phyloP scores from a whole-genome alignment of 192 early-diverging fungal genomes.

The Powellomyces hirtus region DNA sequence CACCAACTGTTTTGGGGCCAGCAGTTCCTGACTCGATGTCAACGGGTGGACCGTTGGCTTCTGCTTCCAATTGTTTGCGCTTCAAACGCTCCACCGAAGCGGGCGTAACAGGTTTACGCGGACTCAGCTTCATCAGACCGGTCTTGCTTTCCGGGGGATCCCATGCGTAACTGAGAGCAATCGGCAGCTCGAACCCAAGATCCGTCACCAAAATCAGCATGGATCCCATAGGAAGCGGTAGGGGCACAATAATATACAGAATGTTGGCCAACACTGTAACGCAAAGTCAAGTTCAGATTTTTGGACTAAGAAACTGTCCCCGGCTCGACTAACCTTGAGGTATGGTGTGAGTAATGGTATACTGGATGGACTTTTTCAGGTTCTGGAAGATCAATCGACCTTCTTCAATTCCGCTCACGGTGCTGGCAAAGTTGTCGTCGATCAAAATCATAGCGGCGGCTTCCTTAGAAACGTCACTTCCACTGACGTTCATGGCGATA shows the following conservation, averaged over 20 bases:
- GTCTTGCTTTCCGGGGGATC: slow-evolving; percentile 76
- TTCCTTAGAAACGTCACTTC: slow-evolving; percentile 95
- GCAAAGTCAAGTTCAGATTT: neutral
- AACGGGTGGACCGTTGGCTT: slow-evolving; percentile 8
- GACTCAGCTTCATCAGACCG: slow-evolving; percentile 84
- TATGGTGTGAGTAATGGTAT: slow-evolving; percentile 87
- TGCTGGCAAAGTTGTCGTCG: slow-evolving; percentile 98
- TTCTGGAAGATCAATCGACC: slow-evolving; percentile 95
- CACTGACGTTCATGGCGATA: slow-evolving; percentile 95
- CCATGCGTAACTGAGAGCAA: slow-evolving; percentile 87
- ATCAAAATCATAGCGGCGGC: slow-evolving; percentile 93
- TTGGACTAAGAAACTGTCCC: neutral
- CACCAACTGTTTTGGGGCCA: neutral
- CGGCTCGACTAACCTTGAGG: slow-evolving; percentile 60
- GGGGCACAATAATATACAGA: slow-evolving; percentile 79
- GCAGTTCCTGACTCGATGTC: slow-evolving; percentile 27
- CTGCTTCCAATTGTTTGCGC: slow-evolving; percentile 34
- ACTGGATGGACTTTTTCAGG: slow-evolving; percentile 92
- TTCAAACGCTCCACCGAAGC: slow-evolving; percentile 72
- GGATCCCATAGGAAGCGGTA: slow-evolving; percentile 77
- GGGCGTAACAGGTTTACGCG: slow-evolving; percentile 83
- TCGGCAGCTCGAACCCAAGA: slow-evolving; percentile 89
- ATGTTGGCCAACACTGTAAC: slow-evolving; percentile 68
- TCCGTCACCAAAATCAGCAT: slow-evolving; percentile 90
- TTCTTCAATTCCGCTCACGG: slow-evolving; percentile 89